These are phyloP conservation scores for Olyra latifolia DNA, from an alignment of 176 grass and related monocot species.

Conservation along the genomic window DNA sequence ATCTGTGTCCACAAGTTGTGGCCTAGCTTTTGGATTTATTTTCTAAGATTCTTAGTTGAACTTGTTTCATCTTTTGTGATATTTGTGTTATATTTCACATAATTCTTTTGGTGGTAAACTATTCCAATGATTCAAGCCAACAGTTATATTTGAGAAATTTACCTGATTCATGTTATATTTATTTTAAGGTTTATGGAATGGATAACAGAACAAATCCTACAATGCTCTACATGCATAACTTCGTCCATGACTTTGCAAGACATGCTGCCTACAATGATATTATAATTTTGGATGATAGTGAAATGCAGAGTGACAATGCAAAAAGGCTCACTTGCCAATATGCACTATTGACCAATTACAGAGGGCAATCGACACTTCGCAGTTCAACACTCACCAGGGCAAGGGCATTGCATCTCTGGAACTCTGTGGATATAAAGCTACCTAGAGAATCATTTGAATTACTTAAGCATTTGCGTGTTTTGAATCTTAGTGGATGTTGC, in stretches of 20 bases:
- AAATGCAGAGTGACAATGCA: background rate
- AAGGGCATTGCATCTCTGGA: constrained; percentile 26
- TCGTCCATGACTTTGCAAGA: constrained; percentile 35
- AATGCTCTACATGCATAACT: constrained; percentile 22
- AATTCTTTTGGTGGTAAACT: background rate
- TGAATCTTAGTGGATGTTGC: constrained; percentile 32
- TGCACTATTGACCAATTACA: constrained; percentile 3
- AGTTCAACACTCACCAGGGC: background rate
- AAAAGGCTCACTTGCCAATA: constrained; percentile 19
- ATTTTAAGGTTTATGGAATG: background rate
- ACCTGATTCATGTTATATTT: background rate
- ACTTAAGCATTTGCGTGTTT: constrained; percentile 33
- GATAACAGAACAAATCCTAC: background rate
- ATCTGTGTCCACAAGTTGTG: no score
- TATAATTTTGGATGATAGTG: constrained; percentile 18
- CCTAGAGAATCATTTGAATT: background rate
- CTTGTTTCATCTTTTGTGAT: background rate
- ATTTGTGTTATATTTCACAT: background rate
- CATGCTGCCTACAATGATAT: constrained; percentile 27
- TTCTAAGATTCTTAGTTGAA: background rate
- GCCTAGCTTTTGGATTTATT: background rate
- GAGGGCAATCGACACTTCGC: background rate
- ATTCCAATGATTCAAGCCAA: background rate
- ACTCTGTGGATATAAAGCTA: background rate
- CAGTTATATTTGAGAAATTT: background rate